Base-by-base conservation (phyloP, 1,284 basidiomycete genomes). In the Moesziomyces globuligerus region DNA sequence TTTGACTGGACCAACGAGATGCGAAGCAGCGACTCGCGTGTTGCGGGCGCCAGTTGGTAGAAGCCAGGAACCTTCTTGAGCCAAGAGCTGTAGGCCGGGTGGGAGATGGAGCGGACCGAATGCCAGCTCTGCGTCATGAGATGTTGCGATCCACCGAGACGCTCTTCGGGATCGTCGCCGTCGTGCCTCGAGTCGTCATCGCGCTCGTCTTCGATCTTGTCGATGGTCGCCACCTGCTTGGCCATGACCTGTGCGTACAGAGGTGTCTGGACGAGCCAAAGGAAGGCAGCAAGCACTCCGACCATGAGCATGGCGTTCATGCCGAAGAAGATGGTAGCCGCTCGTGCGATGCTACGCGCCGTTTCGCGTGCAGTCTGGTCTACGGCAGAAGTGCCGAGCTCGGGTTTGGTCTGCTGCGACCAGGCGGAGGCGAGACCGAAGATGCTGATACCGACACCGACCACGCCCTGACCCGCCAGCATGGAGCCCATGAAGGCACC, bases 401-500 rank as follows among this genome's bases (percentile, higher is more conserved):
- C 44, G 3, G 32, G 45, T 3, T n/a, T 26, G 1, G 40, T 21
- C 24, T 59, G 49, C 54, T 62, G 61, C 15, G 64, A 71, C 61
- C 67, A 74, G n/a, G 74, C 72, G 1, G 75, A 72, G 2, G 61
- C 57, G 20, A 79, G 49, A 23, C 78, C 74, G 28, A 76, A 67
- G 39, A 73, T 58, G 47, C 72, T 71, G 44, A 78, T 72, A 3
- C 66, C 68, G 20, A 75, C 59, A 1, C 74, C 78, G 3, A 77
- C 73, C 2, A 77, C 42, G 24, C 78, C 78, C 52, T 80, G 78
- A 7, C 76, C 76, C 3, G 78, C 56, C 15, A 80, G 61, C 78
- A 80, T 80, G 18, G 56, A 46, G 40, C 78, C 76, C 74, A 80
- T 78, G 43, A 69, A 68, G 8, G 56, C 18, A 8, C 70, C 70